Base-by-base conservation (phyloP, 2,329 filamentous ascomycete species). In the Aspergillus vadensis region DNA sequence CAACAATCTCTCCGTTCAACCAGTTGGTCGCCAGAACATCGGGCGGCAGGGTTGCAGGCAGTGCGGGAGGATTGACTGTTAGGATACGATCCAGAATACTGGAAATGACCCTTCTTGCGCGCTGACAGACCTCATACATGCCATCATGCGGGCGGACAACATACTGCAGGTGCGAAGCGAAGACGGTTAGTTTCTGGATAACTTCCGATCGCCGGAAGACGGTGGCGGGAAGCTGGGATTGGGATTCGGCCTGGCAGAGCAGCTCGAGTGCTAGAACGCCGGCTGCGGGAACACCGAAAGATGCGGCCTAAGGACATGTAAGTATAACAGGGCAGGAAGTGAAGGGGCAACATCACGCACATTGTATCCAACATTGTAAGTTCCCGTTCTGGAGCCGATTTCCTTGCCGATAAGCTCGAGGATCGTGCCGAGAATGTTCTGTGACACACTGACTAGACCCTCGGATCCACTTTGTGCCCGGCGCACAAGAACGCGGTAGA, bases 181-280 rank as follows among this genome's bases (percentile, higher is more conserved):
- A 72, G 10, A 72, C 57, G 12, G 67, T 71, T 4, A 73, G 61
- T 32, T 67, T 70, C 27, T 73, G 71, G 19, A 73, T 72, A 8
- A 71, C 60, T 19, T 71, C 65, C 1, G 71, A 70, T 17, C 70
- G 68, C 9, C 65, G 67, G 21, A 70, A 65, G 2, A 7, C 51
- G 6, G 23, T 19, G 9, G 47, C 12, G 12, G 27, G 30, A 6
- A 48, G 21, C 48, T 14, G 48, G 7, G 50, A 30, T 10, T 49
- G 23, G 2, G 57, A 32, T 12, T 63, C 60, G 43, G 59, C 59
- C 30, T 63, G 63, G 19, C 69, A 65, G 2, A 72, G 66, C 27
- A 73, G 62, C 47, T 73, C 71, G 17, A 69, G 67, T 15, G 67
- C 71, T 7, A 73, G 61, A 25, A 71, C 66, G 3, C 70, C 71